Evolutionary conservation across 345 rosid genomes (phyloP).

Genomic region (Clausena lansium): DNA sequence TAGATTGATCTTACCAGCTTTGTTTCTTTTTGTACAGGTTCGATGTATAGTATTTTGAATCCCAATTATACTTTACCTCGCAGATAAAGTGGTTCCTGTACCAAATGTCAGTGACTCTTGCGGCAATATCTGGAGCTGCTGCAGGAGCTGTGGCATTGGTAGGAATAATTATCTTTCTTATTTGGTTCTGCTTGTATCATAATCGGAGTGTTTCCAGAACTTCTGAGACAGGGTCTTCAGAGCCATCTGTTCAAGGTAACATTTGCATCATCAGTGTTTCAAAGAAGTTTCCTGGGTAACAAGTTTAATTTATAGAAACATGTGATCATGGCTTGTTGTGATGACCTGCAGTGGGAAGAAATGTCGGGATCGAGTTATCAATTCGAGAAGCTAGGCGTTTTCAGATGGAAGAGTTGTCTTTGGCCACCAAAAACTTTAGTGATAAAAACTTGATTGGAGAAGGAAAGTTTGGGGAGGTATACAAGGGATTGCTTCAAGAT

Average conservation of each 20-base stretch:
- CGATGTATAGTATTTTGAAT: slow-evolving; percentile 10
- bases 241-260: slow-evolving; percentile 69
- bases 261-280: background rate
- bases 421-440: slow-evolving; percentile 73
- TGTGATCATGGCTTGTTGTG: slow-evolving; percentile 16
- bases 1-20: slow-evolving; percentile 25
- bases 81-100: slow-evolving; percentile 51
- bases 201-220: slow-evolving; percentile 51
- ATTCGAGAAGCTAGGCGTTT: slow-evolving; percentile 76
- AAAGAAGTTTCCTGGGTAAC: background rate
- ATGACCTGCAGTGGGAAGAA: slow-evolving; percentile 52
- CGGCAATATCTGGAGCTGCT: slow-evolving; percentile 87
- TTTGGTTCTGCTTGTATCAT: slow-evolving; percentile 63
- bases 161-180: slow-evolving; percentile 44
- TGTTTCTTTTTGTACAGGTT: slow-evolving; percentile 40
- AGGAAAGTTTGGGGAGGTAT: slow-evolving; percentile 91
- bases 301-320: slow-evolving; percentile 1
- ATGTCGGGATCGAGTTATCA: slow-evolving; percentile 65
- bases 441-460: slow-evolving; percentile 74
- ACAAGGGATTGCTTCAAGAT: slow-evolving; percentile 87
- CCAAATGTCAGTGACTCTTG: slow-evolving; percentile 88
- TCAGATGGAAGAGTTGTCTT: slow-evolving; percentile 79
- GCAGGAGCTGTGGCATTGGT: slow-evolving; percentile 89
- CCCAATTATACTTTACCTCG: slow-evolving; percentile 24
- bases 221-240: slow-evolving; percentile 89